A percentile compares a stretch with the other conserved stretches of the same genome.
phyloP scores from a whole-genome alignment of 768 basidiomycete species.

The Russula sp. region DNA sequence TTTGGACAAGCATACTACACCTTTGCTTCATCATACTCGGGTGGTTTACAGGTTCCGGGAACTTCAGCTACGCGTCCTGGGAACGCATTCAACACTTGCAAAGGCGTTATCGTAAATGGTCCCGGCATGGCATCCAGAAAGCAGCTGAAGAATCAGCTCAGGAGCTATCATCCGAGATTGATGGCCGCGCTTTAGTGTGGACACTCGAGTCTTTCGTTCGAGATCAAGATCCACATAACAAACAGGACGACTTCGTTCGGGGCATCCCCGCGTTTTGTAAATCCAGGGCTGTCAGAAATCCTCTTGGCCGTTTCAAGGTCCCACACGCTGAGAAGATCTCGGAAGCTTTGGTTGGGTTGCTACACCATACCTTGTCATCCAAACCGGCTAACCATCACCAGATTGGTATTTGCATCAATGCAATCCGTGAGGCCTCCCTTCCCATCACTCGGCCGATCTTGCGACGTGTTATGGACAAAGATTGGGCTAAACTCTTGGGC shows the following conservation, averaged over 20 bases:
- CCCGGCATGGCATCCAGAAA: too few relatives aligned
- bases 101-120: too few relatives aligned
- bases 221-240: not conserved
- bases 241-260: not conserved
- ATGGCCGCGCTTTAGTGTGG: too few relatives aligned
- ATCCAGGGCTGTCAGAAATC: not conserved
- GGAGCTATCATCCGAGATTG: too few relatives aligned
- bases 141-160: too few relatives aligned
- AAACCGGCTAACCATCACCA: not conserved
- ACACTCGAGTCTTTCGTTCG: too few relatives aligned
- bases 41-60: too few relatives aligned
- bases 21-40: too few relatives aligned
- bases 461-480: not conserved
- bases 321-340: not conserved
- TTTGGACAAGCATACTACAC: too few relatives aligned
- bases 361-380: not conserved
- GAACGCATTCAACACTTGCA: too few relatives aligned
- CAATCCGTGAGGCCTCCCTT: conserved; percentile 7
- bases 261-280: not conserved
- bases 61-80: too few relatives aligned
- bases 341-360: not conserved
- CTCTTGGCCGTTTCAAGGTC: not conserved
- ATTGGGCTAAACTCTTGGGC: not conserved
- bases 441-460: not conserved
- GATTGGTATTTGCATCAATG: not conserved